Conservation (phyloP, 106 monocot species). For the Posidonia australis region DNA sequence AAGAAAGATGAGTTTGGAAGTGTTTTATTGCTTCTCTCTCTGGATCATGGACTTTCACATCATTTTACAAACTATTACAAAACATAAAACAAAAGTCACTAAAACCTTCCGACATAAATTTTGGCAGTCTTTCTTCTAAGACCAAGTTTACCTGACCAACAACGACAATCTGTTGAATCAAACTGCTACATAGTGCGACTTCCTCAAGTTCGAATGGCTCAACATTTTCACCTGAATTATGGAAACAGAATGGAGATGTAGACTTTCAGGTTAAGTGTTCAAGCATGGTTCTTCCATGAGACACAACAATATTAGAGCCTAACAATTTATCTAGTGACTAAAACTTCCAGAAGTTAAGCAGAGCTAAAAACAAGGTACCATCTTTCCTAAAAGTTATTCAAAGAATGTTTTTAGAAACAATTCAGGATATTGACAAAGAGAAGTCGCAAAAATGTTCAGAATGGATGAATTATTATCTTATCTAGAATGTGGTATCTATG, state of each 20-base stretch:
- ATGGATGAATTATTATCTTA: background rate
- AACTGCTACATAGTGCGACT: conserved; percentile 65
- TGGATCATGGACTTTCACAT: background rate
- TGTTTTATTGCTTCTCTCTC: too few relatives aligned
- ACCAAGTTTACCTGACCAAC: conserved; percentile 62
- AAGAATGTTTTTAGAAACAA: background rate
- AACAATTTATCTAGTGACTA: too few relatives aligned
- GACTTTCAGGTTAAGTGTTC: too few relatives aligned
- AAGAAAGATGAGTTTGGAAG: too few relatives aligned
- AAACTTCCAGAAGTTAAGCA: too few relatives aligned
- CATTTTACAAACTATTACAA: background rate
- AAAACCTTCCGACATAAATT: too few relatives aligned
- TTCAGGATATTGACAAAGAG: background rate
- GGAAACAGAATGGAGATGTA: background rate
- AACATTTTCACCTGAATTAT: conserved; percentile 74
- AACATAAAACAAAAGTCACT: background rate
- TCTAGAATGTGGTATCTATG: background rate
- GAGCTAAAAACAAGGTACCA: too few relatives aligned
- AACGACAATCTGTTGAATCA: conserved; percentile 82
- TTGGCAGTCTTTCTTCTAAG: background rate
- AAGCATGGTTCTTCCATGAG: too few relatives aligned
- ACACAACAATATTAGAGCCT: too few relatives aligned
- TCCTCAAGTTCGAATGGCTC: conserved; percentile 89
- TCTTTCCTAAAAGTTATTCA: too few relatives aligned
- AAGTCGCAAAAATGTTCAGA: background rate